Percentiles rank a stretch among this genome's conserved stretches.
phyloP scores from a whole-genome alignment of 208 protist species.

The Acanthamoeba sp. region DNA sequence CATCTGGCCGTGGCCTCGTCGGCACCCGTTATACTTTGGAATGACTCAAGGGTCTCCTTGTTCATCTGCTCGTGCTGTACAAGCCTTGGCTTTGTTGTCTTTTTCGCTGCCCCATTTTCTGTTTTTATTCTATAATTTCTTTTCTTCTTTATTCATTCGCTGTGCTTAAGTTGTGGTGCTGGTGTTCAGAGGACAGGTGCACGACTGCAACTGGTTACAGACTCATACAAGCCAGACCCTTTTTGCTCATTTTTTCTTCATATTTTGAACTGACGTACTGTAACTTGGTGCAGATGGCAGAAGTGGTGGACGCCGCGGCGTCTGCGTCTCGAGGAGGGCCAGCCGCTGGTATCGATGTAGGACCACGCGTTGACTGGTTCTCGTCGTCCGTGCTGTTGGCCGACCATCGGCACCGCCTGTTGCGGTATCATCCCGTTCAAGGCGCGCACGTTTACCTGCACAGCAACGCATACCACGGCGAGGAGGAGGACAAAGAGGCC shows the following conservation, averaged over 20 bases:
- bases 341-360: neutral
- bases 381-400: neutral
- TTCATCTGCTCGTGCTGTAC: neutral
- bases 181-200: no score
- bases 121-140: no score
- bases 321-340: neutral
- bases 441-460: neutral
- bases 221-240: no score
- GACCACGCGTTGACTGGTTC: neutral
- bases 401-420: neutral
- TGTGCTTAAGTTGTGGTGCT: no score
- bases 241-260: no score
- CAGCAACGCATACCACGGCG: neutral
- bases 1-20: slow-evolving; percentile 26
- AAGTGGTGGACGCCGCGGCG: neutral
- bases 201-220: no score
- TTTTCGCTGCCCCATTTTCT: no score
- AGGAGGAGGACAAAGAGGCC: neutral
- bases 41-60: neutral
- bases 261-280: no score
- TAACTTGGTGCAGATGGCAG: no score
- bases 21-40: neutral
- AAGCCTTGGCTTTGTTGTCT: no score
- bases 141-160: no score
- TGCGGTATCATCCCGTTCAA: neutral